Base-by-base conservation (phyloP, 2,329 filamentous ascomycete genomes). In the Chaetomiaceae sp. region DNA sequence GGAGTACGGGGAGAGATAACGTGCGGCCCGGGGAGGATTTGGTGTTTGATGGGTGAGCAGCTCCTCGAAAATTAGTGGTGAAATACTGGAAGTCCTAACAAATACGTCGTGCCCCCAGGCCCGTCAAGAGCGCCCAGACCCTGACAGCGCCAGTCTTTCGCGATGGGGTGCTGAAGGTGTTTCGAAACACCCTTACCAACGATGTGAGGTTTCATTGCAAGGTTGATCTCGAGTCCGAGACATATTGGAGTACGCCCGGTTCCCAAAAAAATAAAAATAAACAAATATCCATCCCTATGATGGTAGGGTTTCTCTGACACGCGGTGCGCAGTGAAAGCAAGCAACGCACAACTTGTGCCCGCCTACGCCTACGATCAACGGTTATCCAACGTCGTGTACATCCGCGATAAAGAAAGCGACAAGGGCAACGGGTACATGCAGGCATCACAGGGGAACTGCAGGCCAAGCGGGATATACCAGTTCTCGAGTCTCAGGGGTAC, bases 331-430 rank as follows among this genome's bases (percentile, higher is more conserved):
- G 62, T 66, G 49, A 66, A 64, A 58, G 60, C 61, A 8, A 47
- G 40, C 25, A 63, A 64, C 32, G 64, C 64, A 7, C 60, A 65
- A 33, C 57, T 66, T 3, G 60, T 66, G 13, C 64, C 64, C 10
- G 52, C 62, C 13, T 66, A 66, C 50, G 63, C 61, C 13, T 65
- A 66, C 48, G 63, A 65, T 53, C 62, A 59, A n/a, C 57, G 62
- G 1, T 59, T 64, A 9, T 50, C 57, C 9, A 58, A 62, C 27
- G 55, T 64, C 14, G 57, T 66, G 5, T 63, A 62, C 53, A 59
- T 66, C 32, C 60, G 61, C 11, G 64, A 66, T 51, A 62, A 56
- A 13, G 62, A 65, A 33, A 57, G 33, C 48, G 57, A 63, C n/a
- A 59, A 57, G 32, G 50, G 51, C 38, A 57, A 38, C 8, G 48